These are phyloP conservation scores for Monilinia aucupariae DNA, from an alignment of 2,329 filamentous ascomycete genomes.

Conservation along the genomic window DNA sequence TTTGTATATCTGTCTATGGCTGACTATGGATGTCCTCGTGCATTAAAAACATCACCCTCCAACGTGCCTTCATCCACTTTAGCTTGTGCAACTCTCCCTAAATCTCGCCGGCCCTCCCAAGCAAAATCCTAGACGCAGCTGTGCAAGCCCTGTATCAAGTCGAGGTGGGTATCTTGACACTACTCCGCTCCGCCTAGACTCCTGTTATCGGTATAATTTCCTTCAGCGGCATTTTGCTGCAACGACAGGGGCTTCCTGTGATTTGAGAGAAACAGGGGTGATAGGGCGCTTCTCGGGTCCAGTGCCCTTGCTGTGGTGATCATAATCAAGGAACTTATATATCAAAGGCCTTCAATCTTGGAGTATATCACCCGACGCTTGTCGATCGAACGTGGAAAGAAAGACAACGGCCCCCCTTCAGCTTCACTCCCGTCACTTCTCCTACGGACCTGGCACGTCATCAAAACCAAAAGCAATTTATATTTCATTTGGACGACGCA, in stretches of 20 bases:
- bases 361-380: slow-evolving; percentile 32
- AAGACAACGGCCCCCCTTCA: slow-evolving; percentile 28
- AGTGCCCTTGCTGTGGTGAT: slow-evolving; percentile 32
- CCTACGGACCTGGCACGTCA: slow-evolving; percentile 32
- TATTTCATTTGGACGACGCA: slow-evolving; percentile 33
- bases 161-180: slow-evolving; percentile 20
- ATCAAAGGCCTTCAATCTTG: slow-evolving; percentile 32
- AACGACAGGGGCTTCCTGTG: slow-evolving; percentile 24
- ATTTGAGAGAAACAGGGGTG: slow-evolving; percentile 26
- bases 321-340: slow-evolving; percentile 29
- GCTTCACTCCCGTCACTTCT: slow-evolving; percentile 23
- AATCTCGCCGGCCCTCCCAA: slow-evolving; percentile 18
- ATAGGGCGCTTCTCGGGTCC: slow-evolving; percentile 31
- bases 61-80: slow-evolving; percentile 18
- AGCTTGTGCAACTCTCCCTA: slow-evolving; percentile 15
- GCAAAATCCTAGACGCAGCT: slow-evolving; percentile 21
- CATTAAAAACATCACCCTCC: slow-evolving; percentile 19
- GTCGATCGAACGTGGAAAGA: slow-evolving; percentile 34
- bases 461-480: slow-evolving; percentile 32
- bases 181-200: slow-evolving; percentile 25
- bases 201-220: slow-evolving; percentile 25
- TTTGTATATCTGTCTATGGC: slow-evolving; percentile 24
- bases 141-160: slow-evolving; percentile 26
- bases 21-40: slow-evolving; percentile 20
- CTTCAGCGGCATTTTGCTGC: slow-evolving; percentile 27